Evolutionary conservation across 129 eudicot species (phyloP).

Genomic region (Chrysanthemum lavandulifolium): DNA sequence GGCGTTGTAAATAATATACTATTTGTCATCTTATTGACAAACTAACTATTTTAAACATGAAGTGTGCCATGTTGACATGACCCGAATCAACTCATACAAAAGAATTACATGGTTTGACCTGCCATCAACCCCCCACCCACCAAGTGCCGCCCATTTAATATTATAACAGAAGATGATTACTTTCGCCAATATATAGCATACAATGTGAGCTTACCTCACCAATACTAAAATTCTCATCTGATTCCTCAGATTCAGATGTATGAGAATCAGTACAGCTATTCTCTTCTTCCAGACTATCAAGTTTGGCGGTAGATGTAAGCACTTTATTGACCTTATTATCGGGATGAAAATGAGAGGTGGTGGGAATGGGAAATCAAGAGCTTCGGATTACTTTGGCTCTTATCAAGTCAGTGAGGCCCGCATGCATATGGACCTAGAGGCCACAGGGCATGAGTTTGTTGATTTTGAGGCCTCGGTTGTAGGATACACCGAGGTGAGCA

Average conservation of each 20-base stretch:
- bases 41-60: too few relatives aligned
- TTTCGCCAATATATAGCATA: not conserved
- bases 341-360: too few relatives aligned
- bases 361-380: slow-evolving; percentile 89
- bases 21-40: too few relatives aligned
- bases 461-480: slow-evolving; percentile 68
- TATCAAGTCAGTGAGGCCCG: slow-evolving; percentile 61
- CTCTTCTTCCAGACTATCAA: slow-evolving; percentile 61
- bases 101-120: too few relatives aligned
- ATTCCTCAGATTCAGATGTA: slow-evolving; percentile 40
- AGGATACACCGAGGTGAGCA: slow-evolving; percentile 76
- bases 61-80: too few relatives aligned
- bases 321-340: slow-evolving; percentile 33
- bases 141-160: not conserved
- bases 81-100: too few relatives aligned
- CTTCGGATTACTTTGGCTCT: slow-evolving; percentile 54
- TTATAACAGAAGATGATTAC: not conserved
- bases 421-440: slow-evolving; percentile 90
- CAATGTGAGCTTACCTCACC: slow-evolving; percentile 40
- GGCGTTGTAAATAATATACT: not conserved
- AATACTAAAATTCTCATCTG: slow-evolving; percentile 40
- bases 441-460: slow-evolving; percentile 76
- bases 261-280: slow-evolving; percentile 47
- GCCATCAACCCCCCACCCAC: not conserved
- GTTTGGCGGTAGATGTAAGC: slow-evolving; percentile 25